Base-by-base conservation (phyloP, 2,329 filamentous ascomycete species). In the Colletotrichum lindemuthianum region DNA sequence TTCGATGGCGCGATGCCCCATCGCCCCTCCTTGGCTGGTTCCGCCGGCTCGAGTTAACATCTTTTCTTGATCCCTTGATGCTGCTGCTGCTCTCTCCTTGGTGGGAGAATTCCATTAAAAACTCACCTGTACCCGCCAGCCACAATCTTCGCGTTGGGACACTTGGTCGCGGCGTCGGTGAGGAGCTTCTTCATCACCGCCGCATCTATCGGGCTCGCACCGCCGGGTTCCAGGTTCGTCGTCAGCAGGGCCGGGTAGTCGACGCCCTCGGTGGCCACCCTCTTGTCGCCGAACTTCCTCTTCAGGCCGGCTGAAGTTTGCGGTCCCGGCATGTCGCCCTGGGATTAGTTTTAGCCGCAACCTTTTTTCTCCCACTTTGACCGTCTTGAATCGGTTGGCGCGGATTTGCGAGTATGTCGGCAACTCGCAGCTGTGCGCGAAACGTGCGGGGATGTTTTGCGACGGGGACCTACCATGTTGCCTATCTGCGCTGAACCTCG, bases 401-500 rank as follows among this genome's bases (percentile, higher is more conserved):
- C 24, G 24, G 4, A 4, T 24, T 24, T 24, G 24, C 24, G 24
- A 5, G 24, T 4, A 24, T 24, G 24, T 24, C 24, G 24, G 24
- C 24, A 24, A 24, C 24, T 24, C 24, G 24, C 24, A 24, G 4
- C 5, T 24, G 24, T 24, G 24, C 24, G 40, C 40, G 40, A 43
- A 43, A 43, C 40, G 24, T n/a, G 24, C 12, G 49, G 36, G 51
- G 6, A 24, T 24, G 24, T 3, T 24, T 24, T 24, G 24, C 24
- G 5, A 24, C 32, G 50, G 51, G 51, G 7, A 12, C 61, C 63
- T 65, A 76, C 78, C 71, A 80, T 72, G 69, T 80, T 80, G 39
- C 78, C 78, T 10, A 56, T 4, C 66, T 79, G 78, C 12, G 72
- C 74, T 3, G 78, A 77, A 39, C 72, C 78, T 11, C 78, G 75